These are phyloP conservation scores for Salvia splendens DNA, from an alignment of 257 asterid species.

Conservation along the genomic window DNA sequence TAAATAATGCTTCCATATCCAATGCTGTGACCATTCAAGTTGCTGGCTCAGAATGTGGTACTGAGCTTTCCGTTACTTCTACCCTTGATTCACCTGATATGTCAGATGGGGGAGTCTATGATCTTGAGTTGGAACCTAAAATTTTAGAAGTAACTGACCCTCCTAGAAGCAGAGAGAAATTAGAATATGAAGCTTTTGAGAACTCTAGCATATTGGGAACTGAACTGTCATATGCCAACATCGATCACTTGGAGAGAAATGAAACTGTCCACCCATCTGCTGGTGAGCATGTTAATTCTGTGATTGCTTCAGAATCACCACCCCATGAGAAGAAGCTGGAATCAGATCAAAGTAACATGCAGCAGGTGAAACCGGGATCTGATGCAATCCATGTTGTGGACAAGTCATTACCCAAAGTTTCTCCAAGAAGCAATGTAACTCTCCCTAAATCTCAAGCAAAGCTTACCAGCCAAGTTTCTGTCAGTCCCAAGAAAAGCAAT, in stretches of 20 bases:
- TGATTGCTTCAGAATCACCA: constrained; percentile 34
- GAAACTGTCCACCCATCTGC: constrained; percentile 32
- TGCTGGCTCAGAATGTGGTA: constrained; percentile 84
- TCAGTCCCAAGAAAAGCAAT: constrained; percentile 53
- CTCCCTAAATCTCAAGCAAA: constrained; percentile 70
- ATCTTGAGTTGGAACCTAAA: constrained; percentile 48
- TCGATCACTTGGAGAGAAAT: constrained; percentile 39
- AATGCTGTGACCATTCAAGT: constrained; percentile 44
- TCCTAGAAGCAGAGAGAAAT: constrained; percentile 36
- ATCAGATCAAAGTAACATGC: constrained; percentile 35
- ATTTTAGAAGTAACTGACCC: constrained; percentile 37
- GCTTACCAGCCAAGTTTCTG: constrained; percentile 68
- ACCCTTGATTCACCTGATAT: constrained; percentile 86
- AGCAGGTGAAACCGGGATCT: constrained; percentile 43
- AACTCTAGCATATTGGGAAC: constrained; percentile 36
- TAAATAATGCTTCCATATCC: constrained; percentile 44
- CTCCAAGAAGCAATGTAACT: constrained; percentile 68
- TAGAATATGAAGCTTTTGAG: constrained; percentile 38
- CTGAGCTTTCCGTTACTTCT: constrained; percentile 85
- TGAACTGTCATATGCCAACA: constrained; percentile 39
- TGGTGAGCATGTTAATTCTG: constrained; percentile 32
- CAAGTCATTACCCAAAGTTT: constrained; percentile 61
- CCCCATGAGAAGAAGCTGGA: constrained; percentile 46
- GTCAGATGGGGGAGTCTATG: constrained; percentile 53
- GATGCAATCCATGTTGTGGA: constrained; percentile 39